phyloP scores from a whole-genome alignment of 2,329 filamentous ascomycete species.

The Exophiala aquamarina region DNA sequence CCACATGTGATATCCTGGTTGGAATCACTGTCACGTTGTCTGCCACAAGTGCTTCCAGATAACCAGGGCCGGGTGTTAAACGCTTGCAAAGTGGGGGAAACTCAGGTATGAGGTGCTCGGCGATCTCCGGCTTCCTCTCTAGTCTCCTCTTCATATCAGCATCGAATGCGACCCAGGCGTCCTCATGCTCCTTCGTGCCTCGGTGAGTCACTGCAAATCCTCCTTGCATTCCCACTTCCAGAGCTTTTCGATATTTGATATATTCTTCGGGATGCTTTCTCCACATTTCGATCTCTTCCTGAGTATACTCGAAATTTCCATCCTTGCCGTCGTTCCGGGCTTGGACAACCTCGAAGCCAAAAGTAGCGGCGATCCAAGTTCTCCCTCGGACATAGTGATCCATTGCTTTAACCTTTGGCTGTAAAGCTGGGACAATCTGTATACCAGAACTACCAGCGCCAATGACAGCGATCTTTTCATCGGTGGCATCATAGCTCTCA shows the following conservation, averaged over 20 bases:
- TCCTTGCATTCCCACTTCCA: constrained; percentile 32
- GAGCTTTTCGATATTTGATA: constrained; percentile 36
- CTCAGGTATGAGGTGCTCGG: constrained; percentile 39
- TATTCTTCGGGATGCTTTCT: constrained; percentile 24
- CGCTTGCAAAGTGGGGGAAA: constrained; percentile 45
- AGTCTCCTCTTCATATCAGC: constrained; percentile 26
- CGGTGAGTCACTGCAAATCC: constrained; percentile 27
- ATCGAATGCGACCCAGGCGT: constrained; percentile 15
- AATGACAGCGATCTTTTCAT: constrained; percentile 30
- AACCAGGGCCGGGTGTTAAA: constrained; percentile 47
- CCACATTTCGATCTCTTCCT: constrained; percentile 29
- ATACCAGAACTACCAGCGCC: constrained; percentile 31
- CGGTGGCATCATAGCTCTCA: constrained; percentile 19
- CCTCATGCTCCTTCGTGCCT: constrained; percentile 22
- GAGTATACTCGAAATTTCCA: constrained; percentile 31
- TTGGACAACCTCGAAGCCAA: constrained; percentile 25
- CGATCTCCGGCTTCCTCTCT: constrained; percentile 35
- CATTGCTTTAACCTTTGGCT: constrained; percentile 29
- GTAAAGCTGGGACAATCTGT: constrained; percentile 31
- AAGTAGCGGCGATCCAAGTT: constrained; percentile 32
- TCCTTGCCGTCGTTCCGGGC: constrained; percentile 27
- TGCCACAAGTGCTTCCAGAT: constrained; percentile 29
- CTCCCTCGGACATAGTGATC: constrained; percentile 31
- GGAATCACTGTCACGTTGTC: constrained; percentile 28
- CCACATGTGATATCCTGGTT: constrained; percentile 14